These are phyloP conservation scores for Cordyceps cicadae DNA, from an alignment of 2,329 filamentous ascomycete species.

Conservation along the genomic window DNA sequence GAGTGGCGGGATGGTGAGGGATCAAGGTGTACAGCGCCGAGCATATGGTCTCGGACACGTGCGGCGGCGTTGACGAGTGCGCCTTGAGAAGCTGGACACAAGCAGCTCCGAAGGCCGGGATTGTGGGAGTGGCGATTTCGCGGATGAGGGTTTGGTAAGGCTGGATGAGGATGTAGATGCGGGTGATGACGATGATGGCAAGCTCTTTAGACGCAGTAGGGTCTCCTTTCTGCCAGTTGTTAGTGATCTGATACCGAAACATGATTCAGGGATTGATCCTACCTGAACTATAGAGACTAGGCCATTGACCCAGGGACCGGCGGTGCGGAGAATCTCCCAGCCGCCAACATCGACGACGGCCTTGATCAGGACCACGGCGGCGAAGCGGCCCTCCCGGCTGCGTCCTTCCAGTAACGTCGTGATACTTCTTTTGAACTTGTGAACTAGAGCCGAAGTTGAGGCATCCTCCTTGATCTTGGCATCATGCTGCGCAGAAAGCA, in stretches of 20 bases:
- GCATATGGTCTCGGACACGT: conserved; percentile 59
- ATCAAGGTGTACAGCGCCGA: conserved; percentile 64
- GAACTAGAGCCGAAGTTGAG: conserved; percentile 60
- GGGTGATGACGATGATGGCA: conserved; percentile 66
- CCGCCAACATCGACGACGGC: conserved; percentile 73
- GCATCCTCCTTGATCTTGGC: conserved; percentile 51
- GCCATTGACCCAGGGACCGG: conserved; percentile 68
- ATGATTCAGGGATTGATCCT: conserved; percentile 12
- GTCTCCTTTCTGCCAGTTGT: conserved; percentile 59
- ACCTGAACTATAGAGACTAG: conserved; percentile 67
- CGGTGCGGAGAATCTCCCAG: conserved; percentile 69
- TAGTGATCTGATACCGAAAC: conserved; percentile 11
- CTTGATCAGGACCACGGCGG: conserved; percentile 72
- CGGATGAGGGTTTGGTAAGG: conserved; percentile 74
- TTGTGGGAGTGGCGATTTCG: conserved; percentile 77
- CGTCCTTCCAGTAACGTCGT: conserved; percentile 71
- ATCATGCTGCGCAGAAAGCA: conserved; percentile 57
- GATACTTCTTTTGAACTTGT: conserved; percentile 74
- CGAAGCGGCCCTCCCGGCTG: conserved; percentile 65
- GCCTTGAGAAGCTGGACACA: conserved; percentile 59
- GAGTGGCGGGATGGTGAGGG: conserved; percentile 73
- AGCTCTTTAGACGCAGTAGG: conserved; percentile 67
- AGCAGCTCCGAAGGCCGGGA: conserved; percentile 65
- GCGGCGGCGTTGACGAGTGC: conserved; percentile 26
- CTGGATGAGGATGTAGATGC: conserved; percentile 76